These are phyloP conservation scores for Thymus mandschuricus DNA, from an alignment of 257 asterid genomes.

Conservation along the genomic window DNA sequence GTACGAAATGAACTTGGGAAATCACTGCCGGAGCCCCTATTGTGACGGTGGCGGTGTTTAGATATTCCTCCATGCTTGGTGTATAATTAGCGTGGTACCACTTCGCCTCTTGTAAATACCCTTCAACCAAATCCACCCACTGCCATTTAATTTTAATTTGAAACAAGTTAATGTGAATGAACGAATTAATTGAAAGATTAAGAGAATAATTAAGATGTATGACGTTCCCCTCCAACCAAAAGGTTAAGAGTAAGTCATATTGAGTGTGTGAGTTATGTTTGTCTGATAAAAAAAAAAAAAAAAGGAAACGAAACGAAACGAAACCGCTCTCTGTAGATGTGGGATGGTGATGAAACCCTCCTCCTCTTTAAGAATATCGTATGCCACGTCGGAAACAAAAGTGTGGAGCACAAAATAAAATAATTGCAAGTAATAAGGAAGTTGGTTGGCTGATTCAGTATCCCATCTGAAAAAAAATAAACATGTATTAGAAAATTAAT, in stretches of 20 bases:
- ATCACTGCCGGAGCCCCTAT: slow-evolving; percentile 35
- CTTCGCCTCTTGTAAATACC: slow-evolving; percentile 41
- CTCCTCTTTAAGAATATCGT: background rate
- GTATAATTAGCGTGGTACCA: slow-evolving; percentile 39
- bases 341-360: background rate
- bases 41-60: slow-evolving; percentile 46
- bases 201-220: no score
- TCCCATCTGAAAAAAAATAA: background rate
- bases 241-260: no score
- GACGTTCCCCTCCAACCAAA: no score
- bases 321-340: background rate
- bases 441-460: background rate
- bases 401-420: background rate
- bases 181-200: no score
- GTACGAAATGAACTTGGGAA: slow-evolving; percentile 33
- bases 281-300: no score
- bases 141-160: background rate
- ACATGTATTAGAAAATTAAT: no score
- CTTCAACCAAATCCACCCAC: slow-evolving; percentile 41
- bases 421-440: slow-evolving; percentile 7
- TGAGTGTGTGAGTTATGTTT: no score
- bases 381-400: slow-evolving; percentile 3
- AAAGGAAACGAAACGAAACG: no score
- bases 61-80: slow-evolving; percentile 48
- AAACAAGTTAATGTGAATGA: no score